Evolutionary conservation across 441 rosid genomes (phyloP).

Genomic region (Pelargonium citronellum): DNA sequence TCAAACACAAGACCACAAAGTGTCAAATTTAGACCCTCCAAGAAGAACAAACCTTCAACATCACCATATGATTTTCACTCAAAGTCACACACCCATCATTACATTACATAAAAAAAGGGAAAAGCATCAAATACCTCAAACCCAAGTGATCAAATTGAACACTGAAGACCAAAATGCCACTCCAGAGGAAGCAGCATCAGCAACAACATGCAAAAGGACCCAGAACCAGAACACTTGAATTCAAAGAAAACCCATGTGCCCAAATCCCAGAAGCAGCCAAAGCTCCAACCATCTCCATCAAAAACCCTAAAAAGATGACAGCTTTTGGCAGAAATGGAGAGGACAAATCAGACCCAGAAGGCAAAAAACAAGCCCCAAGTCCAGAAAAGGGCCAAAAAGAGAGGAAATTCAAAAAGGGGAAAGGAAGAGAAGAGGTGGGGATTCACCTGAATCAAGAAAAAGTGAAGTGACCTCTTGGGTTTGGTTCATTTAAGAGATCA

Average conservation of each 20-base stretch:
- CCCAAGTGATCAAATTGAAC: slow-evolving; percentile 25
- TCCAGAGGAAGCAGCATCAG: slow-evolving; percentile 9
- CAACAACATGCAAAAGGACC: slow-evolving; percentile 20
- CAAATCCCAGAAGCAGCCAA: slow-evolving; percentile 12
- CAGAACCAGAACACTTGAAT: slow-evolving; percentile 2
- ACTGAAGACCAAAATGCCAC: slow-evolving; percentile 12
- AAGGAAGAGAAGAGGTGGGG: slow-evolving; percentile 18
- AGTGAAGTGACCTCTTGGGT: slow-evolving; percentile 40
- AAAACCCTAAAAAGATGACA: slow-evolving; percentile 24
- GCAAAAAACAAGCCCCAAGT: slow-evolving; percentile 10
- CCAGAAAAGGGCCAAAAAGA: slow-evolving; percentile 17
- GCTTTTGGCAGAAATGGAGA: slow-evolving; percentile 15
- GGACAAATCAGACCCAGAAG: slow-evolving; percentile 12
- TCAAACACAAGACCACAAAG: slow-evolving; percentile 17
- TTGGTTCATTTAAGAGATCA: slow-evolving; percentile 24
- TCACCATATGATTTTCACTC: slow-evolving; percentile 14
- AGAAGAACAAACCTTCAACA: slow-evolving; percentile 16
- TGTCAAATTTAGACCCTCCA: slow-evolving; percentile 18
- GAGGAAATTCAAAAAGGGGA: slow-evolving; percentile 15
- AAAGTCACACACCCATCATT: slow-evolving; percentile 20
- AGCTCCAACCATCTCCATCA: slow-evolving; percentile 24
- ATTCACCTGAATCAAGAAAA: slow-evolving; percentile 45
- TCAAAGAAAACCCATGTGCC: slow-evolving; percentile 13
- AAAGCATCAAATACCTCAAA: slow-evolving; percentile 20
- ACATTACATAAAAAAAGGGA: slow-evolving; percentile 13